phyloP scores from a whole-genome alignment of 1,284 basidiomycete genomes.

The Ceratobasidium sp. region DNA sequence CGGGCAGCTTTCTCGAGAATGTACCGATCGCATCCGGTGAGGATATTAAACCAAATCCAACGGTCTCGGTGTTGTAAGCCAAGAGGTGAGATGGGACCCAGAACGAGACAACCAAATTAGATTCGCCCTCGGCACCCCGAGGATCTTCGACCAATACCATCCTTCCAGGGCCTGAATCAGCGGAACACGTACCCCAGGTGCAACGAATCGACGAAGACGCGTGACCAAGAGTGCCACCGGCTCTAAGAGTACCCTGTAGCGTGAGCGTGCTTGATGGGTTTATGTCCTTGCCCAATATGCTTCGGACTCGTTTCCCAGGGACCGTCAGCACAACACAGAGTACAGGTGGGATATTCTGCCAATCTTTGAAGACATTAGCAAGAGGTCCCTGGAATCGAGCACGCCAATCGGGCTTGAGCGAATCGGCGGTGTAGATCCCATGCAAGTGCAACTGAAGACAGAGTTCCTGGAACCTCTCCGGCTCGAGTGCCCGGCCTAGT shows the following conservation, averaged over 20 bases:
- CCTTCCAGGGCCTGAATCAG: not conserved
- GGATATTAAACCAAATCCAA: not conserved
- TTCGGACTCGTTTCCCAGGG: not conserved
- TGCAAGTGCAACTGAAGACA: conserved; percentile 23
- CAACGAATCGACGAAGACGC: conserved; percentile 8
- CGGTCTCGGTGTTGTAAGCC: not conserved
- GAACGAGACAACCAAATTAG: conserved; percentile 29
- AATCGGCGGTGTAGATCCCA: not conserved
- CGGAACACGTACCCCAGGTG: conserved; percentile 12
- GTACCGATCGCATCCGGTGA: too few relatives aligned
- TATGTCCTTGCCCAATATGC: too few relatives aligned
- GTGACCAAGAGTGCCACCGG: not conserved
- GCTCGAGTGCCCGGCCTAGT: too few relatives aligned
- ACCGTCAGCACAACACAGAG: conserved; percentile 30
- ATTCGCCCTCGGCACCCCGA: conserved; percentile 1
- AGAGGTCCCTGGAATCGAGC: not conserved
- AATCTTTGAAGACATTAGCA: not conserved
- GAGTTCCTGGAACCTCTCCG: conserved; percentile 10
- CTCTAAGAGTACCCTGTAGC: too few relatives aligned
- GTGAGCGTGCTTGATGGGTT: too few relatives aligned
- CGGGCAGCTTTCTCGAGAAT: not conserved
- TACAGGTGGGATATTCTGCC: not conserved
- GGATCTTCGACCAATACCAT: conserved; percentile 2
- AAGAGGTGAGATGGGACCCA: conserved; percentile 18
- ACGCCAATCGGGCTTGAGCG: conserved; percentile 7